Base-by-base conservation (phyloP, 129 eudicot species). In the Flaveria bidentis region DNA sequence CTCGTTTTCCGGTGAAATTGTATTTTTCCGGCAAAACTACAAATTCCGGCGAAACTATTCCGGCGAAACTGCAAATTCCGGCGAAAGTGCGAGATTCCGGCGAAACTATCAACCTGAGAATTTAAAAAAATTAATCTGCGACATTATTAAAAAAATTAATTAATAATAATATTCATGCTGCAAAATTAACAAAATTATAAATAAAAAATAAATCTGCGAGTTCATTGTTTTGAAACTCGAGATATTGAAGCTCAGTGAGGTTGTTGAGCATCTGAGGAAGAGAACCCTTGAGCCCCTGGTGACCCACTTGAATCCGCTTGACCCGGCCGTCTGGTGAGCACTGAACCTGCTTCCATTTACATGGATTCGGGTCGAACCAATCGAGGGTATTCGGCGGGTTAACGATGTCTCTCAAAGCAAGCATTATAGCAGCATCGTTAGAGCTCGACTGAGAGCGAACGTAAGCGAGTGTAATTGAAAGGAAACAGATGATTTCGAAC, bases 231-330 rank as follows among this genome's bases (percentile, higher is more conserved):
- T 55, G 82, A 28, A 90, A 78, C 76, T 93, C 98, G 6, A 93
- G 86, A 6, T 71, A 47, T 47, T 90, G 85, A 6, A 93, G 79
- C 5, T 77, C 60, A 30, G 88, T 83, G 45, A 93, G 88, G 16
- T 80, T 77, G 67, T 82, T 81, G 23, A 93, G 80, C 49, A 72
- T 73, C 1, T 73, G 47, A 0, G 98, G 96, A 4, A 92, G 88
- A 6, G 82, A 15, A 12, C 97, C 97, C 25, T 67, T 58, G 17
- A 92, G 92, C 22, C 52, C 47, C 36, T 80, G 85, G 46, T 49
- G 16, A 12, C 91, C 87, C 50, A 82, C 80, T 86, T 90, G 98
- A 86, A 92, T 92, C 87, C 92, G 78, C 81, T 84, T 88, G 57
- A 92, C 90, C 84, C 91, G 88, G 4, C 58, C 76, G 72, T 85